Base-by-base conservation (phyloP, 768 basidiomycete genomes). In the Lactarius quietus region DNA sequence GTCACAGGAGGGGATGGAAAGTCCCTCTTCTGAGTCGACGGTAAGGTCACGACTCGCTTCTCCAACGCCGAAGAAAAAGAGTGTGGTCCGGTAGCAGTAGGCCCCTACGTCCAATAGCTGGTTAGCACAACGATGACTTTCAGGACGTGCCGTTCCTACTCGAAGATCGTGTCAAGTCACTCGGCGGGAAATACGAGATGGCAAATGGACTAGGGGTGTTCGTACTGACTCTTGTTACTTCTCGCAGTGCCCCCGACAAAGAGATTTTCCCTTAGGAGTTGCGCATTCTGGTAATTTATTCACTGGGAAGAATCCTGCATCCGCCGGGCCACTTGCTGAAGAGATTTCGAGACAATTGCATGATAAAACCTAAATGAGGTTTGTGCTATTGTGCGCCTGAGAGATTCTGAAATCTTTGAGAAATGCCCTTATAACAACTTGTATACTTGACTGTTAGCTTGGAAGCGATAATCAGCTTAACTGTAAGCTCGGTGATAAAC, bases 291-390 rank as follows among this genome's bases (percentile, higher is more conserved):
- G 85, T 15, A 79, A 81, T 18, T 77, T 89, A 36, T 79, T 85
- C 69, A 88, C 89, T 26, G 90, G 90, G 9, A 89, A 90, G 74
- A 92, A 92, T 75, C 89, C 89, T 4, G 85, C 82, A 20, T 87
- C 84, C 9, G 86, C 89, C 39, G 77, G 73, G 52, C 78, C 78
- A 0, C 65, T 90, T 48, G 89, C 79, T 8, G 75, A 88, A 70
- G 84, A 79, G 28, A 76, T 90, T 68, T 78, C 85, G 68, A 78
- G 84, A 69, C 80, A 81, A 10, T 75, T 88, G 70, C 73, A 74
- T 43, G 67, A 65, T 57, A 68, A 64, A 59, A 61, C 59, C 41
- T 57, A 62, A 70, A 18, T 9, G 2, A 9, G 18, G 12, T 29
- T 36, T 6, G 20, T 26, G 23, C 12, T 6, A 26, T 26, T 12